phyloP scores from a whole-genome alignment of 371 early-diverging fungal species.

The Aphelidium insulamus region DNA sequence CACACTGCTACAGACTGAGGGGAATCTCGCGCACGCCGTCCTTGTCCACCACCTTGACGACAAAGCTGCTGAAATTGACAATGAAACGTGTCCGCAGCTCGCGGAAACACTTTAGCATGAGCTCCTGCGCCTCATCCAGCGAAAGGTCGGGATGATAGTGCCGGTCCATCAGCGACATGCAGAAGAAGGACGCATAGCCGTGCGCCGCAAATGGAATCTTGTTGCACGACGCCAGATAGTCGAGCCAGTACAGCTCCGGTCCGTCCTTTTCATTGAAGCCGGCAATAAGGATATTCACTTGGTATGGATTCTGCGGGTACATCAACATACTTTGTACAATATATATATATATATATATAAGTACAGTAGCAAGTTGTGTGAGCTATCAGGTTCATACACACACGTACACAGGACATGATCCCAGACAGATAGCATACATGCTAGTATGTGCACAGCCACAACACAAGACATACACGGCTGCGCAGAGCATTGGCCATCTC shows the following conservation, averaged over 20 bases:
- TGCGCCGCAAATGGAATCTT: conserved; percentile 75
- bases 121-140: conserved; percentile 52
- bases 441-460: background rate
- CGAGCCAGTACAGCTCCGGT: conserved; percentile 77
- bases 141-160: conserved; percentile 64
- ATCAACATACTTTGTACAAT: no score
- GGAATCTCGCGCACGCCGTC: conserved; percentile 49
- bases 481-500: conserved; percentile 70
- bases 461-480: conserved; percentile 38
- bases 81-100: conserved; percentile 75
- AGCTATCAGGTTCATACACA: background rate
- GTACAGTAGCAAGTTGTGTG: background rate
- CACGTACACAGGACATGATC: background rate
- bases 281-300: conserved; percentile 70
- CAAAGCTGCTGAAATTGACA: conserved; percentile 57
- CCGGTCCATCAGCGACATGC: conserved; percentile 76
- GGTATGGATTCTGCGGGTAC: conserved; percentile 44
- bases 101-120: conserved; percentile 59
- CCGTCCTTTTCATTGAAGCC: conserved; percentile 51
- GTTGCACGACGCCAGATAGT: conserved; percentile 62
- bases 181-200: conserved; percentile 79
- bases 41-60: conserved; percentile 58
- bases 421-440: background rate
- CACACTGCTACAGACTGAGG: conserved; percentile 10
- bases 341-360: conserved; percentile 1